Base-by-base conservation (phyloP, 768 basidiomycete genomes). In the Holtermannia corniformis region DNA sequence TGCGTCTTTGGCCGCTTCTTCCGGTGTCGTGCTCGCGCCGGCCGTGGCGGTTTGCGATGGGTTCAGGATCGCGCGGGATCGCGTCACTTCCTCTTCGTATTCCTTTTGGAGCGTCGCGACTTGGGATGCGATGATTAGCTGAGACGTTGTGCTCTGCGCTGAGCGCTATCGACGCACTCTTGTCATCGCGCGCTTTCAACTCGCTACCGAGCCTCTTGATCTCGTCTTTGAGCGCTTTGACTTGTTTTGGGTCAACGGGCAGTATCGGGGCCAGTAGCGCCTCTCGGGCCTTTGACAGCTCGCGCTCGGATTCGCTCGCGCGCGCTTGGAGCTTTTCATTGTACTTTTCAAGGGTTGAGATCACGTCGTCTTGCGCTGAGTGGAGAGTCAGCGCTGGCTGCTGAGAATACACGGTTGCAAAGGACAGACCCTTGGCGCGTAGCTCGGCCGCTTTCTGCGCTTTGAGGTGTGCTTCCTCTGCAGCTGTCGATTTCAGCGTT, bases 401-500 rank as follows among this genome's bases (percentile, higher is more conserved):
- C 22, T 48, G 19, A 23, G 7, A 7, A 37, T 7, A 16, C 32
- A 37, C 10, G 32, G 7, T 37, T 37, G 32, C 32, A 7, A 37
- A 37, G 16, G 16, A 16, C 32, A 7, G 7, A 37, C 32, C 32
- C 16, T 7, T 37, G 10, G 32, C 32, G 32, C 32, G 32, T 37
- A 16, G 16, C 32, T 37, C 32, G 7, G 32, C 7, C 16, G 32
- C 32, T 16, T 37, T 37, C 32, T 37, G 7, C 16, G 10, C 32
- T 16, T 37, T 37, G 10, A 7, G 10, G 16, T 37, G 16, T 7
- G 16, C 32, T 7, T 7, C 32, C 10, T n/a, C 43, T 5, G 43
- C 43, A n/a, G 7, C 10, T 19, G 22, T 42, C 45, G 89, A 90
- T 64, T 97, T 95, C 83, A 95, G 95, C 84, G 86, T 62, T 2